Conservation (phyloP, 257 asterid genomes). For the Eustoma russellianum region DNA sequence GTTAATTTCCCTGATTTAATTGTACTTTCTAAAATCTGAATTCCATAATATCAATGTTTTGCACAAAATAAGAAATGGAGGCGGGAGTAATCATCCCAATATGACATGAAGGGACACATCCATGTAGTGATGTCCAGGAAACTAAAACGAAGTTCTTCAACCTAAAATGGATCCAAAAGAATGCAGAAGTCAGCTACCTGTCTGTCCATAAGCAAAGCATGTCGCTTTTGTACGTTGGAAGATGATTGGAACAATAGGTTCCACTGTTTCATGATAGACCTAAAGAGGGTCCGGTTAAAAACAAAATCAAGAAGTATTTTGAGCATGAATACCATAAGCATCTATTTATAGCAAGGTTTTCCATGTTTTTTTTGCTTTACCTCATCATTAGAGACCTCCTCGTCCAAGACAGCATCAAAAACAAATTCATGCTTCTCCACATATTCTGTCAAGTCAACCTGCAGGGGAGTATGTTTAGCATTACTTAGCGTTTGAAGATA, state of each 20-base stretch:
- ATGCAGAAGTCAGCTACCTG: conserved; percentile 47
- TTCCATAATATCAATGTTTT: too few species aligned
- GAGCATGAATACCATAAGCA: not conserved
- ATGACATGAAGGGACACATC: too few species aligned
- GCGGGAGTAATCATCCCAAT: too few species aligned
- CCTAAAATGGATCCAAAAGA: not conserved
- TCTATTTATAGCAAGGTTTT: not conserved
- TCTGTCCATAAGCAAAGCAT: conserved; percentile 57
- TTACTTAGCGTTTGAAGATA: not conserved
- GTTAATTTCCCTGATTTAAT: too few species aligned
- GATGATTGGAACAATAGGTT: conserved; percentile 46
- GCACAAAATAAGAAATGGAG: too few species aligned
- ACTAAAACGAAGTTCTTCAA: too few species aligned
- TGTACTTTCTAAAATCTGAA: too few species aligned
- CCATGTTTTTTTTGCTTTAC: conserved; percentile 30
- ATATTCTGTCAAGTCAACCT: conserved; percentile 97
- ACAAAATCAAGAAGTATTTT: conserved; percentile 5
- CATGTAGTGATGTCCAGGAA: too few species aligned
- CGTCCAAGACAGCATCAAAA: conserved; percentile 94
- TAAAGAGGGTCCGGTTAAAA: conserved; percentile 8
- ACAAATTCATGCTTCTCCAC: conserved; percentile 96
- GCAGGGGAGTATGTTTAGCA: conserved; percentile 19
- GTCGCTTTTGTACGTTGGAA: conserved; percentile 54
- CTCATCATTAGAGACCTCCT: conserved; percentile 99
- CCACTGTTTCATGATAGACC: conserved; percentile 52